These are phyloP conservation scores for Aspergillus novoparasiticus DNA, from an alignment of 2,329 filamentous ascomycete genomes.

Conservation along the genomic window DNA sequence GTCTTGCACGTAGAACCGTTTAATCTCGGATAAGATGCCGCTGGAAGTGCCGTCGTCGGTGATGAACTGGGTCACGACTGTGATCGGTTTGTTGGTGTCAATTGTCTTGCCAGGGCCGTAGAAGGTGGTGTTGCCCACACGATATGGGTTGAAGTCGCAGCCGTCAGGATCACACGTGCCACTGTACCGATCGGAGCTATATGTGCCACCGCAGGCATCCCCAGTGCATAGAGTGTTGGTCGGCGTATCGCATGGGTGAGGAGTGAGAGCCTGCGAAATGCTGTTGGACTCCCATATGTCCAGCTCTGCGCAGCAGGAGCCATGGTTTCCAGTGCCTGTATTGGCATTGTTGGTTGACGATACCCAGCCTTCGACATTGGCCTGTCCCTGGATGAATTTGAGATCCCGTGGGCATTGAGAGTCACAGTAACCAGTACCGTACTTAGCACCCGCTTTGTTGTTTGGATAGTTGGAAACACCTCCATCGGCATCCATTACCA, in stretches of 20 bases:
- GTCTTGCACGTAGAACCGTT: slow-evolving; percentile 67
- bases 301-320: slow-evolving; percentile 69
- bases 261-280: slow-evolving; percentile 65
- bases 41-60: slow-evolving; percentile 52
- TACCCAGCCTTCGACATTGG: slow-evolving; percentile 58
- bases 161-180: slow-evolving; percentile 70
- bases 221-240: slow-evolving; percentile 56
- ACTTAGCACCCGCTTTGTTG: slow-evolving; percentile 61
- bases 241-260: slow-evolving; percentile 62
- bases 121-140: slow-evolving; percentile 65
- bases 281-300: slow-evolving; percentile 73
- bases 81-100: slow-evolving; percentile 62
- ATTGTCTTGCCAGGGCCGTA: slow-evolving; percentile 63
- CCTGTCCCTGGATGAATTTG: slow-evolving; percentile 51
- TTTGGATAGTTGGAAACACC: slow-evolving; percentile 54
- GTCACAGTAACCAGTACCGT: slow-evolving; percentile 67
- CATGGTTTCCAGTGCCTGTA: slow-evolving; percentile 55
- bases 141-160: slow-evolving; percentile 72
- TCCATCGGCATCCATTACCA: slow-evolving; percentile 64
- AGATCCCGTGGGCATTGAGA: slow-evolving; percentile 58
- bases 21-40: slow-evolving; percentile 62
- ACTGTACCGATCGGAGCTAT: slow-evolving; percentile 57
- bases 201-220: slow-evolving; percentile 56
- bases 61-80: slow-evolving; percentile 69
- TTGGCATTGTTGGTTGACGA: slow-evolving; percentile 58